Conservation (phyloP, 2,329 filamentous ascomycete species). For the Penicillium sp. region DNA sequence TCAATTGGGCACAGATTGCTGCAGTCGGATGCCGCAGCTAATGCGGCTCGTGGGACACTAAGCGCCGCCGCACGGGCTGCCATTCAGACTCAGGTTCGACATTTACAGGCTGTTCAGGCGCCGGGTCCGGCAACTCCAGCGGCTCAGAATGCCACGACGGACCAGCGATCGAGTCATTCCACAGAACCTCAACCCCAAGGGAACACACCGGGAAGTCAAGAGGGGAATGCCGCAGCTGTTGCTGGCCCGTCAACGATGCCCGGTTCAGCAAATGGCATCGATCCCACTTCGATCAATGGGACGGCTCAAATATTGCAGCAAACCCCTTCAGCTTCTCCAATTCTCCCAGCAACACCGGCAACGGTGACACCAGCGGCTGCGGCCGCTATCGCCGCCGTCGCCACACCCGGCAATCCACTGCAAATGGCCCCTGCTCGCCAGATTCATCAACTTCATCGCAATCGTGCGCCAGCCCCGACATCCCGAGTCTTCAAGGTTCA, state of each 20-base stretch:
- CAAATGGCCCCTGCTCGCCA: slow-evolving; percentile 6
- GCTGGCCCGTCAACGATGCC: neutral
- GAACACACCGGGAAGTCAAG: neutral
- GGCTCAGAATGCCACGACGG: neutral
- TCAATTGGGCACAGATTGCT: slow-evolving; percentile 66
- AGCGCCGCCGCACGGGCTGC: slow-evolving; percentile 14
- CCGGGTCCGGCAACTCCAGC: neutral
- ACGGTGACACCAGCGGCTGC: neutral
- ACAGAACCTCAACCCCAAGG: slow-evolving; percentile 1
- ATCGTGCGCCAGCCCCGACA: slow-evolving; percentile 32
- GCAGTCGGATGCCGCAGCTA: slow-evolving; percentile 51
- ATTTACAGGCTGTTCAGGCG: slow-evolving; percentile 16
- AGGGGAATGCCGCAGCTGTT: neutral
- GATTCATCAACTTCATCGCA: slow-evolving; percentile 20
- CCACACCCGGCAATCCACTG: neutral
- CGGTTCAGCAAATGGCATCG: neutral
- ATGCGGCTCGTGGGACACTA: slow-evolving; percentile 23
- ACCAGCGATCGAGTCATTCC: neutral
- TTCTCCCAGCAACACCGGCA: neutral
- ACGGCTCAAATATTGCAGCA: neutral
- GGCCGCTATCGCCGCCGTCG: too few relatives aligned
- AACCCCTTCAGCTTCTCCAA: neutral
- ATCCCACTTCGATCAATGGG: neutral
- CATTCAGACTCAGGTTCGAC: slow-evolving; percentile 18
- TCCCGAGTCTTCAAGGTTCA: slow-evolving; percentile 89